A percentile compares a stretch with the other conserved stretches of the same genome.
Conservation (phyloP, 2,329 filamentous ascomycete species). For the Aureobasidium lini region DNA sequence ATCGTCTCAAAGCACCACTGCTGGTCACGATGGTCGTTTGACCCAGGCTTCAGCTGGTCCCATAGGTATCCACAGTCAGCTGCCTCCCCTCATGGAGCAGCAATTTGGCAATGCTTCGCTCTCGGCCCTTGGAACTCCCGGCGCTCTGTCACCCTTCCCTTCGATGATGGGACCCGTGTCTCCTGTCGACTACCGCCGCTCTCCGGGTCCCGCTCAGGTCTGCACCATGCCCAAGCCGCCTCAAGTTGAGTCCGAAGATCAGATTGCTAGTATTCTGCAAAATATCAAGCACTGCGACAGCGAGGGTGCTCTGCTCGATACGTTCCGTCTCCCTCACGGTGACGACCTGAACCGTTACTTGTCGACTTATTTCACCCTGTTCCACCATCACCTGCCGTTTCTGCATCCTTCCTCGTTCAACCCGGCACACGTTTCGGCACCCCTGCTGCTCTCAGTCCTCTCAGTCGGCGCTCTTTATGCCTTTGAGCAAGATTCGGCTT, state of each 20-base stretch:
- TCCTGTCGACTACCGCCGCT: slow-evolving; percentile 61
- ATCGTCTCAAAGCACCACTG: slow-evolving; percentile 42
- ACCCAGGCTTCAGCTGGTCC: slow-evolving; percentile 27
- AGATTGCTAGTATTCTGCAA: slow-evolving; percentile 76
- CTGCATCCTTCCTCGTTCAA: slow-evolving; percentile 87
- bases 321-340: slow-evolving; percentile 78
- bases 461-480: slow-evolving; percentile 95
- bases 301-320: slow-evolving; percentile 75
- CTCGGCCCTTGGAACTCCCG: slow-evolving; percentile 61
- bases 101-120: slow-evolving; percentile 63
- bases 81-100: slow-evolving; percentile 60
- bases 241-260: slow-evolving; percentile 75
- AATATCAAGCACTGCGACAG: slow-evolving; percentile 75
- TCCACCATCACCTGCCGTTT: slow-evolving; percentile 95
- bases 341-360: slow-evolving; percentile 83
- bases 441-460: slow-evolving; percentile 78
- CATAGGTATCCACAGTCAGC: slow-evolving; percentile 37
- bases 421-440: slow-evolving; percentile 69
- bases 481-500: slow-evolving; percentile 94
- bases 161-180: slow-evolving; percentile 61
- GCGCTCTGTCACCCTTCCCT: slow-evolving; percentile 65
- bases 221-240: slow-evolving; percentile 63
- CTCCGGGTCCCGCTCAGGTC: slow-evolving; percentile 60
- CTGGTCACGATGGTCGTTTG: slow-evolving; percentile 54
- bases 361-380: slow-evolving; percentile 92